Evolutionary conservation across 768 basidiomycete species (phyloP).

Genomic region (Kwoniella dendrophila): DNA sequence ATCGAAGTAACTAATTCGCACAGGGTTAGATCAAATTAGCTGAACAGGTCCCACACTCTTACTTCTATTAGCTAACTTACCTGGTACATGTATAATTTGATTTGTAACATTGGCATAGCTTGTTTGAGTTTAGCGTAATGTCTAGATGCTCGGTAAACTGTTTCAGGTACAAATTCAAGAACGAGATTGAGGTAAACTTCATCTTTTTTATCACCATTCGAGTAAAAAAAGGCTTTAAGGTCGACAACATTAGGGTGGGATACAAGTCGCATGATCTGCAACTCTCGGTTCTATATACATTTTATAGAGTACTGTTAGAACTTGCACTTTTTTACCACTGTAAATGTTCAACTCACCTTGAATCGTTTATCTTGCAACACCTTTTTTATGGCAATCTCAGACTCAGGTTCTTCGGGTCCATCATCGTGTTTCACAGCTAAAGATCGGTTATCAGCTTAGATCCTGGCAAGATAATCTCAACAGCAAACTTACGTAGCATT

Average conservation of each 20-base stretch:
- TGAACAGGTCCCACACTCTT: neutral
- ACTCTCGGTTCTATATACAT: constrained; percentile 81
- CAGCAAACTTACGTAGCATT: constrained; percentile 61
- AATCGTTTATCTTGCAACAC: constrained; percentile 99
- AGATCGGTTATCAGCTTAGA: neutral
- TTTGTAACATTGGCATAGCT: constrained; percentile 99
- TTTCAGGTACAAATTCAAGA: constrained; percentile 98
- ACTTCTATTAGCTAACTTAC: constrained; percentile 27
- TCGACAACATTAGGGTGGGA: constrained; percentile 98
- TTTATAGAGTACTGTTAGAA: constrained; percentile 16
- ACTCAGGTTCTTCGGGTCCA: constrained; percentile 44
- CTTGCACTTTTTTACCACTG: neutral
- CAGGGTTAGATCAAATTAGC: neutral
- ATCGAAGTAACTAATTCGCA: constrained; percentile 78
- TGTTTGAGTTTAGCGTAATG: constrained; percentile 99
- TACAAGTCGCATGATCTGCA: constrained; percentile 98
- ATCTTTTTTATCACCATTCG: constrained; percentile 99
- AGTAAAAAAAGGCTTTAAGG: constrained; percentile 97
- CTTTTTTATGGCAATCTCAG: constrained; percentile 99
- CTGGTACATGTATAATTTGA: constrained; percentile 97
- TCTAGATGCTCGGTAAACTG: constrained; percentile 96
- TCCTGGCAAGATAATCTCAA: neutral
- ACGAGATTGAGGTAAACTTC: constrained; percentile 99
- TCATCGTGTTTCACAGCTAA: constrained; percentile 42
- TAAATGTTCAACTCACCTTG: constrained; percentile 70